phyloP scores from a whole-genome alignment of 2,329 filamentous ascomycete genomes.

The Botrytis squamosa region DNA sequence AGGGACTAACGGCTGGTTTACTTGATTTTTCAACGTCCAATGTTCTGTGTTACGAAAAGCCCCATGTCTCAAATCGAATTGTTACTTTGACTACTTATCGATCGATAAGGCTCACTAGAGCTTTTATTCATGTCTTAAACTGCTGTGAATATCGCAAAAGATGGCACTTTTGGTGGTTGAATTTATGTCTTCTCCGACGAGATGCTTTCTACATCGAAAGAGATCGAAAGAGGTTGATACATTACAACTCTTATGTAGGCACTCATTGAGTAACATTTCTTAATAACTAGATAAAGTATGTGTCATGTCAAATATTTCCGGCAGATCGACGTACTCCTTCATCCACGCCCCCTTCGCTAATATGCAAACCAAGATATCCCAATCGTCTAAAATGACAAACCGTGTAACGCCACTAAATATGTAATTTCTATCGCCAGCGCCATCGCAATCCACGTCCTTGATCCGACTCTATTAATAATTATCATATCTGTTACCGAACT shows the following conservation, averaged over 20 bases:
- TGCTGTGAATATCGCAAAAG: neutral
- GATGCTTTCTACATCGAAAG: neutral
- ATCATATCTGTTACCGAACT: constrained; percentile 30
- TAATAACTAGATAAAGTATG: neutral
- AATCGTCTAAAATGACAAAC: neutral
- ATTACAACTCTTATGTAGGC: neutral
- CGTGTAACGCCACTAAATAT: neutral
- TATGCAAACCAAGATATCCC: neutral
- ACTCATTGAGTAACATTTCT: neutral
- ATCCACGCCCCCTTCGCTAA: neutral
- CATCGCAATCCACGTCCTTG: neutral
- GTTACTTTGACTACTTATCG: neutral
- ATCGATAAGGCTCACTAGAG: neutral
- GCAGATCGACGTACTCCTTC: neutral
- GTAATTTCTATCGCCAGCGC: neutral
- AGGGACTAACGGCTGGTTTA: neutral
- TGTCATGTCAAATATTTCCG: neutral
- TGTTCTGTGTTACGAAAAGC: neutral
- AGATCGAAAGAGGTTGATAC: neutral
- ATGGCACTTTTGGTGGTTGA: neutral
- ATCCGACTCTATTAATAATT: neutral
- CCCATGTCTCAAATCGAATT: neutral
- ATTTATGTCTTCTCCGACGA: neutral
- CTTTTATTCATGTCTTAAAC: neutral
- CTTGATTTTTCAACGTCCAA: neutral